A percentile compares a stretch with the other conserved stretches of the same genome.
Conservation (phyloP, 305 asterid species). For the Euphrasia arctica region DNA sequence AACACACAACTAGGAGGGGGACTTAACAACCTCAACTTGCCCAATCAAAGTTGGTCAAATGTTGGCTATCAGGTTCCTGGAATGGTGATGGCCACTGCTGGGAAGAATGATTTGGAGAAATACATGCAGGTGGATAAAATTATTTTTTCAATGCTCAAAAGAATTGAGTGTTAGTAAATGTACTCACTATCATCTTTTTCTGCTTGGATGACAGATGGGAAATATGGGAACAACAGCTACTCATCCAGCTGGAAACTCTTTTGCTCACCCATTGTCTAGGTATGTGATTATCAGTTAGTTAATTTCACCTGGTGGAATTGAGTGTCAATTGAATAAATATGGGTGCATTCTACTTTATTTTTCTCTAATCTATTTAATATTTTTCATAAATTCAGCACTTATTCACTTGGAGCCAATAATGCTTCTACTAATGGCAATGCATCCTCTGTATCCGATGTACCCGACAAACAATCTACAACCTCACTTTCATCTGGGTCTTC, state of each 20-base stretch:
- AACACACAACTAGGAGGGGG: constrained; percentile 41
- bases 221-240: constrained; percentile 43
- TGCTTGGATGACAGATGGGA: constrained; percentile 54
- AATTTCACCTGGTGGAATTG: constrained; percentile 13
- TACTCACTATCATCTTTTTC: constrained; percentile 30
- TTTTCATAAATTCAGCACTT: constrained; percentile 40
- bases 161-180: constrained; percentile 12
- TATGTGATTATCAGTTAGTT: constrained; percentile 23
- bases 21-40: constrained; percentile 45
- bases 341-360: neutral
- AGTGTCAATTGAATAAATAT: constrained; percentile 22
- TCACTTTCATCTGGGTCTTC: constrained; percentile 44
- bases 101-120: constrained; percentile 52
- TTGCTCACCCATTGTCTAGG: constrained; percentile 58
- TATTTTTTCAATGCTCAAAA: constrained; percentile 24
- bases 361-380: constrained; percentile 2
- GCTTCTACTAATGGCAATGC: constrained; percentile 43
- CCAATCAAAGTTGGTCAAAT: constrained; percentile 69
- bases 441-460: constrained; percentile 41
- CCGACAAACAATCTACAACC: constrained; percentile 36
- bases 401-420: constrained; percentile 40
- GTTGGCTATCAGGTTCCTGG: constrained; percentile 75
- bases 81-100: constrained; percentile 57
- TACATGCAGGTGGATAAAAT: constrained; percentile 65
- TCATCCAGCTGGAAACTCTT: constrained; percentile 57